Percentiles rank a stretch among this genome's conserved stretches.
Conservation (phyloP, 2,329 filamentous ascomycete species). For the Phialocephala sp. region DNA sequence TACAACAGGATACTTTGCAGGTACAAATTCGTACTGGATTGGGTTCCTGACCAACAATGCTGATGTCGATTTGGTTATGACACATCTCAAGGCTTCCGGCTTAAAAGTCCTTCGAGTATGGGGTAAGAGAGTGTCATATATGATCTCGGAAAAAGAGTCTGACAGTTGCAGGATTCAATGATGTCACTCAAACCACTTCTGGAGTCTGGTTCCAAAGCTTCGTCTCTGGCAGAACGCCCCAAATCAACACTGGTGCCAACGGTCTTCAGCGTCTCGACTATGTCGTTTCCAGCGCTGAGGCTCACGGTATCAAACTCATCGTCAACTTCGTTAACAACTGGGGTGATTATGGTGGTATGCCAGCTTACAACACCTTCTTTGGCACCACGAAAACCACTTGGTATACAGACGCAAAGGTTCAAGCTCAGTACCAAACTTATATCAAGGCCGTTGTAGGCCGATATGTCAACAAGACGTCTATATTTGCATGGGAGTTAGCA, state of each 20-base stretch:
- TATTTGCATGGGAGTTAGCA: slow-evolving; percentile 72
- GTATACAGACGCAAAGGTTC: slow-evolving; percentile 61
- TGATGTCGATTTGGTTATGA: slow-evolving; percentile 59
- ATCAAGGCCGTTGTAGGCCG: slow-evolving; percentile 63
- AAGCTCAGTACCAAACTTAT: slow-evolving; percentile 64
- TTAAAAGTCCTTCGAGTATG: slow-evolving; percentile 14
- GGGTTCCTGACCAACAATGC: slow-evolving; percentile 56
- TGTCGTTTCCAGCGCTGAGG: slow-evolving; percentile 64
- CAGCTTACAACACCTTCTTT: slow-evolving; percentile 60
- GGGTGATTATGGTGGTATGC: slow-evolving; percentile 70
- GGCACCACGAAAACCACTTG: slow-evolving; percentile 56
- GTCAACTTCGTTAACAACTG: slow-evolving; percentile 73
- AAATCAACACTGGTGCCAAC: slow-evolving; percentile 69
- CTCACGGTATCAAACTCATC: slow-evolving; percentile 65
- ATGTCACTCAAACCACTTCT: slow-evolving; percentile 50
- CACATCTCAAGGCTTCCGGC: slow-evolving; percentile 48
- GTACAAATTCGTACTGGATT: slow-evolving; percentile 63
- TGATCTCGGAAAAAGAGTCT: slow-evolving; percentile 56
- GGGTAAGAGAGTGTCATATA: slow-evolving; percentile 45
- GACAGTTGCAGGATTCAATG: slow-evolving; percentile 63
- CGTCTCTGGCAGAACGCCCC: slow-evolving; percentile 52
- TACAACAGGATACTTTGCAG: slow-evolving; percentile 54
- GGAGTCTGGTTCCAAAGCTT: slow-evolving; percentile 51
- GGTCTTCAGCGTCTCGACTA: slow-evolving; percentile 69
- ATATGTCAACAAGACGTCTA: slow-evolving; percentile 61